Evolutionary conservation across 1,284 basidiomycete species (phyloP).

Genomic region (Sanguinoderma infundibulare): DNA sequence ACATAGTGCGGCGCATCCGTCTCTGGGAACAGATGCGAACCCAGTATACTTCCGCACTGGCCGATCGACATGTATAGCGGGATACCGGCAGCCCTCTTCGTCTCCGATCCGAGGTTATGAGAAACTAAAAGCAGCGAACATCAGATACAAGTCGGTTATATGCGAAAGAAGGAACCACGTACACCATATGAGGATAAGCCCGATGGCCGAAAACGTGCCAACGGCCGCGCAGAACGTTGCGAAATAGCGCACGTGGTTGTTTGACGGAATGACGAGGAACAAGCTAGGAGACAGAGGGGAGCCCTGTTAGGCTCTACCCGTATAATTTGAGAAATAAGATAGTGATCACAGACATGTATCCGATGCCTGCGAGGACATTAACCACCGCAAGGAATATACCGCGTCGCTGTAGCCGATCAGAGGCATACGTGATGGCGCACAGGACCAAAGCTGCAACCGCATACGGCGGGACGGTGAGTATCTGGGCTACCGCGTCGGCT

Average conservation of each 20-base stretch:
- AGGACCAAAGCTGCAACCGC: conserved; percentile 73
- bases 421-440: conserved; percentile 61
- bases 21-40: conserved; percentile 71
- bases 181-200: conserved; percentile 77
- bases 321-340: not conserved
- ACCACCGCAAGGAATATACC: conserved; percentile 62
- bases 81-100: conserved; percentile 75
- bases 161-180: conserved; percentile 32
- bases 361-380: conserved; percentile 58
- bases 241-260: conserved; percentile 63
- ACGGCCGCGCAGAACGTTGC: conserved; percentile 72
- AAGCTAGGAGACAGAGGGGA: conserved; percentile 40
- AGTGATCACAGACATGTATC: conserved; percentile 59
- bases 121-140: conserved; percentile 47
- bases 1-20: conserved; percentile 66
- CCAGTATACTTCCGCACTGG: conserved; percentile 73
- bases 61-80: conserved; percentile 80
- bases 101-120: conserved; percentile 79
- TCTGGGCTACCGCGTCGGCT: conserved; percentile 62
- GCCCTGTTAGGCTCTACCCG: not conserved
- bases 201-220: conserved; percentile 72
- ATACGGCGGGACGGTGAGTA: conserved; percentile 84
- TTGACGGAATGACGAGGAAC: conserved; percentile 50
- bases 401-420: conserved; percentile 75
- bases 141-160: not conserved